Evolutionary conservation across 805 yeast species (phyloP), one percentile per base, ranked within the genome.

Genomic region (Wickerhamomyces sydowiorum): DNA sequence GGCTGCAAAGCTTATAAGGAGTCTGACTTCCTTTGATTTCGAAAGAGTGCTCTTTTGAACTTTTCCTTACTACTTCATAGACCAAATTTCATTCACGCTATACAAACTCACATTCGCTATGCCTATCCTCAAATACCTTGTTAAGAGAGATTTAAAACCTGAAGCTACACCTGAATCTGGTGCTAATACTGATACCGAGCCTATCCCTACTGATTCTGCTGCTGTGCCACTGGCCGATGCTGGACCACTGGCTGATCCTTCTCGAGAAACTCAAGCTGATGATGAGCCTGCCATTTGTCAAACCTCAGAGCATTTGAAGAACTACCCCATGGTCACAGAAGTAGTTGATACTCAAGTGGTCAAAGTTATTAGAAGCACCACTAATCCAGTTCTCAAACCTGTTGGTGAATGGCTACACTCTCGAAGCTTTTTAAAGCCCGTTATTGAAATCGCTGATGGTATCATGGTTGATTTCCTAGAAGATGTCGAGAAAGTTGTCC

Each of bases 401-500:
- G 52, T 59, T 10, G 41, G 52, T 12, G 54, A 55, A 22, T 65
- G 65, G 30, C 51, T 56, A 29, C 51, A 59, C 9, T 57, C 61
- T 28, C 62, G 62, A 40, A 50, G 62, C 17, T 61, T 75, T 13
- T 39, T 53, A 39, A 64, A 70, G 41, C 75, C 78, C 18, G 65
- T 75, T 6, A 60, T 77, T 34, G 56, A 60, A 37, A 61, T 67
- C 36, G 69, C 73, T 20, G 86, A 86, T 59, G 69, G 66, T 40
- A 59, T 66, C 24, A 70, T 81, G n/a, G 82, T 84, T 50, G 52
- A 65, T 24, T 63, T 76, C n/a, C 73, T 89, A 51, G 59, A 56
- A 43, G 56, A 67, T 28, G 64, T 87, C 34, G 96, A 89, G 53
- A 58, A 61, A 45, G 57, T 64, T 33, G 64, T 77, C 18, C 96